Evolutionary conservation across 805 yeast species (phyloP).

Genomic region (Wickerhamomyces strasburgensis): DNA sequence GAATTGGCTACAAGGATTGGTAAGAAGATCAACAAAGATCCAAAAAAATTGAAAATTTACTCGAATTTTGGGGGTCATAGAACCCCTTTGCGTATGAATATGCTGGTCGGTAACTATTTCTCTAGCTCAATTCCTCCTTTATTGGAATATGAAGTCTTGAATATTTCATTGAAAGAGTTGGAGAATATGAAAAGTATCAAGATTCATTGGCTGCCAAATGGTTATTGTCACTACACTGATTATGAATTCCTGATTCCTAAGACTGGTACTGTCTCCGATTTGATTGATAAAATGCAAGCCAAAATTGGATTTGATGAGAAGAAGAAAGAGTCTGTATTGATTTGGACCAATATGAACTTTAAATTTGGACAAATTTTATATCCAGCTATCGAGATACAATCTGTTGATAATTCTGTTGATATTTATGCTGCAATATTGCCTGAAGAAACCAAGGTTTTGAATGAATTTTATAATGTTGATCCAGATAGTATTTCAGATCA

Average conservation of each 20-base stretch:
- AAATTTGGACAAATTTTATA: constrained; percentile 33
- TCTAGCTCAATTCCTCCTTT: constrained; percentile 33
- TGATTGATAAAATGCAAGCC: constrained; percentile 50
- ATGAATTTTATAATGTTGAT: constrained; percentile 19
- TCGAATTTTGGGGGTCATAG: constrained; percentile 57
- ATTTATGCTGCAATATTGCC: constrained; percentile 47
- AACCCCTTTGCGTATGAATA: constrained; percentile 38
- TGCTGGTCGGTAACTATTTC: constrained; percentile 25
- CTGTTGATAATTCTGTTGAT: constrained; percentile 32
- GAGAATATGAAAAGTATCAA: constrained; percentile 68
- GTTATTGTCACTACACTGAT: constrained; percentile 63
- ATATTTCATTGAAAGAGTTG: constrained; percentile 66
- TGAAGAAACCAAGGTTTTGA: constrained; percentile 21
- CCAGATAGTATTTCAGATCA: constrained; percentile 12
- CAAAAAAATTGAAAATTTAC: constrained; percentile 61
- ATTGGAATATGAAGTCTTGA: constrained; percentile 73
- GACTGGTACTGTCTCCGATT: constrained; percentile 47
- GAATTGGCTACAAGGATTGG: constrained; percentile 63
- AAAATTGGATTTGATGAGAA: constrained; percentile 49
- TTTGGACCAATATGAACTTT: constrained; percentile 48
- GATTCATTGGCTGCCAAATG: constrained; percentile 68
- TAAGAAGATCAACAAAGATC: constrained; percentile 43
- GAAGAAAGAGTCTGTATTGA: constrained; percentile 40
- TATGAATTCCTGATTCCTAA: constrained; percentile 68
- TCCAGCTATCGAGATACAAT: constrained; percentile 33